Percentiles rank a stretch among this genome's conserved stretches.
Conservation (phyloP, 2,329 filamentous ascomycete genomes). For the Clarireedia sp. region DNA sequence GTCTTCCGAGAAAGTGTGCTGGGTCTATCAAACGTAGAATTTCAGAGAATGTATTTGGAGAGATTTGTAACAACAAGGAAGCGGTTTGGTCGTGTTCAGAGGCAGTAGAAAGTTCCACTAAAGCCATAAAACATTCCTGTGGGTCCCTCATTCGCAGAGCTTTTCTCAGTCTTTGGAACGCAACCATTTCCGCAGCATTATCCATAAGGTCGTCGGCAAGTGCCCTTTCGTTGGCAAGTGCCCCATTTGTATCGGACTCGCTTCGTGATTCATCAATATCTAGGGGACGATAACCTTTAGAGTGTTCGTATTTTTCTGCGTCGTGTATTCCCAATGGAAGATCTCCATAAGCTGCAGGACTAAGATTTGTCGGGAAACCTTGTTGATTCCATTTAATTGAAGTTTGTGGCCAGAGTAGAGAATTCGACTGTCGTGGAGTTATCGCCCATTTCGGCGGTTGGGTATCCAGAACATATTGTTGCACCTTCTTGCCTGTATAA, state of each 20-base stretch:
- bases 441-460: background rate
- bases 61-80: conserved; percentile 16
- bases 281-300: no score
- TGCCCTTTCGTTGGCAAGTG: no score
- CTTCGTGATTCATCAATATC: no score
- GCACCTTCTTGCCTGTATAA: no score
- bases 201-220: no score
- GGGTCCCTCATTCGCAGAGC: conserved; percentile 3
- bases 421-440: background rate
- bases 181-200: background rate
- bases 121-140: background rate
- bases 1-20: conserved; percentile 37
- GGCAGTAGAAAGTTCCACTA: conserved; percentile 15
- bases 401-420: background rate
- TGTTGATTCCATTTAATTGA: background rate
- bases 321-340: background rate
- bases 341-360: background rate
- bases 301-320: no score
- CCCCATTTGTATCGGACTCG: no score
- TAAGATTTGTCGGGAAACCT: conserved; percentile 25
- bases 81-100: conserved; percentile 8
- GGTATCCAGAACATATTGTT: background rate
- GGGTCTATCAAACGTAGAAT: conserved; percentile 57
- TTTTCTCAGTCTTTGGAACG: background rate
- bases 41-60: conserved; percentile 52